These are phyloP conservation scores for Peltaster fructicola DNA, from an alignment of 2,329 filamentous ascomycete species.

Conservation along the genomic window DNA sequence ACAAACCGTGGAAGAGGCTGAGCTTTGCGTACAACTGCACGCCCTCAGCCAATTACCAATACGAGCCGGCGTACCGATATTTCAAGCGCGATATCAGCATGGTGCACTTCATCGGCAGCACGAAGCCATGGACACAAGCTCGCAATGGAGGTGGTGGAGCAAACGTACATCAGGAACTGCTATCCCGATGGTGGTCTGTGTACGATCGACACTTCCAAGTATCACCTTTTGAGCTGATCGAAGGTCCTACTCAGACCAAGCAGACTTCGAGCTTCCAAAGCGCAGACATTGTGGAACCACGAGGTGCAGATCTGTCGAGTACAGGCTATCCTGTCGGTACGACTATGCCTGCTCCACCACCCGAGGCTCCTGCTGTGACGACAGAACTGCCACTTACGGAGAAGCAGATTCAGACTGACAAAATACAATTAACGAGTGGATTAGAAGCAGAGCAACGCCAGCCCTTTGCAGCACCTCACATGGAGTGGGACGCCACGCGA, in stretches of 20 bases:
- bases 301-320: constrained; percentile 5
- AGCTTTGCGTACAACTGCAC: constrained; percentile 97
- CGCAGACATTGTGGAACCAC: no score
- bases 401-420: no score
- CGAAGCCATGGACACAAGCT: constrained; percentile 61
- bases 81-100: constrained; percentile 79
- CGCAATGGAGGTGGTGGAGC: constrained; percentile 29
- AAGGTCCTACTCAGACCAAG: constrained; percentile 4
- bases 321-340: constrained; percentile 12
- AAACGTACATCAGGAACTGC: constrained; percentile 63
- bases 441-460: constrained; percentile 26
- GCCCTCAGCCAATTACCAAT: constrained; percentile 91
- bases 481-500: constrained; percentile 46
- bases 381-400: constrained; percentile 28
- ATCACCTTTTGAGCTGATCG: constrained; percentile 16
- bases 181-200: constrained; percentile 82
- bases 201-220: constrained; percentile 70
- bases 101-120: constrained; percentile 82
- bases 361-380: constrained; percentile 18
- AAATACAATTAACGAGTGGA: no score
- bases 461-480: constrained; percentile 38
- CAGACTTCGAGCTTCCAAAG: no score
- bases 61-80: constrained; percentile 84
- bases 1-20: constrained; percentile 59
- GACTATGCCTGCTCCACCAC: constrained; percentile 9